A percentile compares a stretch with the other conserved stretches of the same genome.
phyloP scores from a whole-genome alignment of 1,139 yeast genomes.

The Hemisphaericaspora xylofermentans region DNA sequence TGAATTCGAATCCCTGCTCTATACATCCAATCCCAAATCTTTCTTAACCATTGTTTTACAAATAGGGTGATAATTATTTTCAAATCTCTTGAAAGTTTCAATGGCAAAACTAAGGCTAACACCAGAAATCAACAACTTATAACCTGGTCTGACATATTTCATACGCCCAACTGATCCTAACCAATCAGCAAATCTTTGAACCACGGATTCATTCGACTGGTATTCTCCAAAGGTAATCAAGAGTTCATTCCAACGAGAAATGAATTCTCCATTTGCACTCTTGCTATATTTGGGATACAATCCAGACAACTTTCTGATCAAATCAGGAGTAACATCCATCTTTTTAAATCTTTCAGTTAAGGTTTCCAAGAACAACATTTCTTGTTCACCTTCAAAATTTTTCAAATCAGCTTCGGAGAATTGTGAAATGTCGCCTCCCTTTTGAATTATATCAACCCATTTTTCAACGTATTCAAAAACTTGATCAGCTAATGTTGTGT shows the following conservation, averaged over 20 bases:
- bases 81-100: constrained; percentile 24
- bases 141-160: constrained; percentile 46
- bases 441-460: constrained; percentile 22
- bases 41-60: constrained; percentile 37
- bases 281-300: constrained; percentile 26
- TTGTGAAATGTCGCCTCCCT: constrained; percentile 7
- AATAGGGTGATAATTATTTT: constrained; percentile 38
- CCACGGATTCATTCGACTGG: constrained; percentile 19
- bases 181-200: constrained; percentile 32
- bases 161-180: constrained; percentile 44
- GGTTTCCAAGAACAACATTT: constrained; percentile 34
- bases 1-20: neutral
- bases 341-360: constrained; percentile 24
- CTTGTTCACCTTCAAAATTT: constrained; percentile 34
- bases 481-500: constrained; percentile 32
- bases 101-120: constrained; percentile 33
- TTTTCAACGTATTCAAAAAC: constrained; percentile 27
- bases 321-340: constrained; percentile 15
- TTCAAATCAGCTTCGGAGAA: constrained; percentile 24
- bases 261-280: constrained; percentile 34
- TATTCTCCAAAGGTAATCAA: constrained; percentile 29
- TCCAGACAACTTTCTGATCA: constrained; percentile 21
- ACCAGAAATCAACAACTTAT: constrained; percentile 27
- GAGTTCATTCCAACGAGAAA: constrained; percentile 31
- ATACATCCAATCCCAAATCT: constrained; percentile 24